Conservation (phyloP, 202 grass and related monocot species). For the Sporobolus alterniflorus region DNA sequence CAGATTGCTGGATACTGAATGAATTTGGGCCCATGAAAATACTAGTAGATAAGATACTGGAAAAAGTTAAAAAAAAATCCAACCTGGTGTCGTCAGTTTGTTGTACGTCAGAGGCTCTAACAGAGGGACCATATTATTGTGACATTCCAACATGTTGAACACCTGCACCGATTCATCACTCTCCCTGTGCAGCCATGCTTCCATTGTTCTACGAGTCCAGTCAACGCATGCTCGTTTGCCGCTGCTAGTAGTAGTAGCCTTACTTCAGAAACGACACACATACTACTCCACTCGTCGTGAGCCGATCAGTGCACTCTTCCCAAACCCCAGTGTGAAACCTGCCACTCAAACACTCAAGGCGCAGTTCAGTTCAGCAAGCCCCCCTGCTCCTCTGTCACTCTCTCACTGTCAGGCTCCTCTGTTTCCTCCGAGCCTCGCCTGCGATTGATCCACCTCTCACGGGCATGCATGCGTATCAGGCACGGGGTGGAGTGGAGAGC, state of each 20-base stretch:
- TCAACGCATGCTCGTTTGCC: neutral
- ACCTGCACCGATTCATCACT: constrained; percentile 1
- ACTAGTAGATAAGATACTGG: too few relatives aligned
- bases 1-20: neutral
- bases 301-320: constrained; percentile 14
- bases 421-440: neutral
- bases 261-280: neutral
- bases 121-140: neutral
- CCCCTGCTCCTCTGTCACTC: too few relatives aligned
- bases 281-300: neutral
- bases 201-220: neutral
- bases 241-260: neutral
- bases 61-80: too few relatives aligned
- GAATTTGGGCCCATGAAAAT: neutral
- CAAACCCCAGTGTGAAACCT: neutral
- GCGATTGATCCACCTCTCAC: neutral
- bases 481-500: neutral
- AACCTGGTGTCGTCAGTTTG: neutral
- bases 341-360: neutral
- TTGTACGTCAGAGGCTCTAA: neutral
- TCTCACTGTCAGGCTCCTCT: neutral
- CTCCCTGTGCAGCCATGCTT: neutral
- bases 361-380: too few relatives aligned
- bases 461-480: neutral
- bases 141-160: constrained; percentile 28